Percentiles rank a stretch among this genome's conserved stretches.
phyloP scores from a whole-genome alignment of 23 red algal species.

The Agarophyton chilense region DNA sequence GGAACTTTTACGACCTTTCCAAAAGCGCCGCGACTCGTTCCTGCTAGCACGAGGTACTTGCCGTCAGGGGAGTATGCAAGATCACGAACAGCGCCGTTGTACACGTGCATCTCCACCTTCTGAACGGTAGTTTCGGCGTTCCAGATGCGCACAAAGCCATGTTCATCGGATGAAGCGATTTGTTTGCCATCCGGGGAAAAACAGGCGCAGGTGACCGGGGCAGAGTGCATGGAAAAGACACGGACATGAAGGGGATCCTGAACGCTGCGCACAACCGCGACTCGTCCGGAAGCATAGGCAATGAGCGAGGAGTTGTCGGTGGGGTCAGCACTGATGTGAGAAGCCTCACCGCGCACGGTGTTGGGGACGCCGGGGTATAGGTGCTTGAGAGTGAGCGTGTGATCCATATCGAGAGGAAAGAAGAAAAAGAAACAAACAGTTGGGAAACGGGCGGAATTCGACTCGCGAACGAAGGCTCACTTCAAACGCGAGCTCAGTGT shows the following conservation, averaged over 20 bases:
- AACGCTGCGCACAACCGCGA: slow-evolving; percentile 71
- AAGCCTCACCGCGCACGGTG: slow-evolving; percentile 56
- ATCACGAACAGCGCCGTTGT: slow-evolving; percentile 57
- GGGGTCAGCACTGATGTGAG: slow-evolving; percentile 79
- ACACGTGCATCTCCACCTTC: slow-evolving; percentile 55
- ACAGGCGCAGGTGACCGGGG: slow-evolving; percentile 45
- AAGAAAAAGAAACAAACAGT: not conserved
- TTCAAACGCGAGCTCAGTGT: too few species aligned
- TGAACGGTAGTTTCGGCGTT: slow-evolving; percentile 46
- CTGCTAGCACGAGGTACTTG: slow-evolving; percentile 56
- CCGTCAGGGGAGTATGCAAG: slow-evolving; percentile 55
- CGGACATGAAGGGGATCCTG: slow-evolving; percentile 22
- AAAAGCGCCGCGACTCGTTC: slow-evolving; percentile 64
- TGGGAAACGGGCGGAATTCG: too few species aligned
- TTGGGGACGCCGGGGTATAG: slow-evolving; percentile 76
- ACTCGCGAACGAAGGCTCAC: too few species aligned
- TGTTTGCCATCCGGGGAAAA: slow-evolving; percentile 68
- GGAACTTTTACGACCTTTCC: slow-evolving; percentile 78
- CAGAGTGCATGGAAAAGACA: slow-evolving; percentile 74
- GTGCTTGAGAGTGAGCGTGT: slow-evolving; percentile 51
- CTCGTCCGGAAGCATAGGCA: slow-evolving; percentile 68
- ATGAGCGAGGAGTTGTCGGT: slow-evolving; percentile 64
- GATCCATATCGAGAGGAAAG: not conserved
- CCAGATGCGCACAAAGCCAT: slow-evolving; percentile 70
- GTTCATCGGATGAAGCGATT: slow-evolving; percentile 70